Evolutionary conservation across 116 monocot genomes (phyloP), one percentile per base, ranked within the genome.

Genomic region (Thalassia testudinum): DNA sequence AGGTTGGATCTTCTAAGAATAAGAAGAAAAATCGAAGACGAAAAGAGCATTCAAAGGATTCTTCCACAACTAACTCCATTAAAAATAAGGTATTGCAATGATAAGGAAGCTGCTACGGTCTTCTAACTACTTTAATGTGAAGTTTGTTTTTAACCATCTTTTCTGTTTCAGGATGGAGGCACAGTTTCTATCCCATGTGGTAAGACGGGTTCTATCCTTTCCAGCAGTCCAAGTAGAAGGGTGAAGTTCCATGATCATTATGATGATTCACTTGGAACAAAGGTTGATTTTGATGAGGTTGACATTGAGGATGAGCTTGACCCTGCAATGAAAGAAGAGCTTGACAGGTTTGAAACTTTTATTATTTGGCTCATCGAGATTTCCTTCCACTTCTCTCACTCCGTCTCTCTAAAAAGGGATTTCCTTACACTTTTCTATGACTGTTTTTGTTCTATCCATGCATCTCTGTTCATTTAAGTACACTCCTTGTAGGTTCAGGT

Each of bases 241-340:
- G 44, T 54, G 21, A 44, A 60, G 21, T 42, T 53, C 21, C 59
- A 44, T 30, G 64, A 56, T 40, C 26, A 22, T 40, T 38, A 23
- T 58, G 62, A 66, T 34, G 62, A 61, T 57, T 10, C 56, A 14
- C 53, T 72, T 51, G 12, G 24, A 8, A 21, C 21, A 22, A 62
- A 45, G 49, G 40, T 62, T 28, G 59, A 71, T 19, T 67, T 72
- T 61, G 77, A 72, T 13, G 72, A 77, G 60, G 66, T 20, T 57
- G 61, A 70, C 42, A 59, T 71, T 51, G 66, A 72, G 45, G 77
- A 77, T 55, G 77, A 66, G 18, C 55, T 77, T 47, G 77, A 77
- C 48, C 77, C 77, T 71, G 72, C 64, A 50, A 71, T 77, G 67
- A 71, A 77, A 67, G 77, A 77, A 64, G 64, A 77, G 37, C 71